Evolutionary conservation across 495 filamentous ascomycete genomes (phyloP).

Genomic region (Melanomma pulvis-pyrius): DNA sequence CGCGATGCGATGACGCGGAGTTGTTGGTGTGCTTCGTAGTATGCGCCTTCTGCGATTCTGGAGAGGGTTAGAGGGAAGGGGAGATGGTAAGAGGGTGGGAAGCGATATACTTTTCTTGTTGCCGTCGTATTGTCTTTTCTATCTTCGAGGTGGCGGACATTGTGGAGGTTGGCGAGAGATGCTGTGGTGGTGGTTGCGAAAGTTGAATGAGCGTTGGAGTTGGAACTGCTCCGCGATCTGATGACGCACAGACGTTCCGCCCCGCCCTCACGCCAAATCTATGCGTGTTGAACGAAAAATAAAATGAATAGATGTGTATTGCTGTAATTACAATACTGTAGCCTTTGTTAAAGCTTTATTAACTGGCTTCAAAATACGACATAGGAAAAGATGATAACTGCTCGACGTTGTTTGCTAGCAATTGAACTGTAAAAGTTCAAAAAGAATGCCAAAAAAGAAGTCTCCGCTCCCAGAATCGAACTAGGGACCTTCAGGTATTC

Average conservation of each 20-base stretch:
- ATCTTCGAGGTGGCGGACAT: conserved; percentile 61
- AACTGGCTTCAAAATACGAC: too few species aligned
- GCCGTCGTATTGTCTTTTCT: conserved; percentile 72
- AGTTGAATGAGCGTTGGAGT: not conserved
- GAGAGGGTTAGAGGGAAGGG: conserved; percentile 4
- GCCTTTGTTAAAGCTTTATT: too few species aligned
- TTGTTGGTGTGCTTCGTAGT: conserved; percentile 98
- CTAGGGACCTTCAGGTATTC: conserved; percentile 27
- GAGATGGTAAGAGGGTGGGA: too few species aligned
- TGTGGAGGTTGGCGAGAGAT: not conserved
- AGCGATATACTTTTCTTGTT: conserved; percentile 70
- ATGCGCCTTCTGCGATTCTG: conserved; percentile 89
- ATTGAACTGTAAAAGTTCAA: too few species aligned
- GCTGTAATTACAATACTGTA: too few species aligned
- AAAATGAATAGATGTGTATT: too few species aligned
- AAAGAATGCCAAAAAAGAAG: conserved; percentile 13
- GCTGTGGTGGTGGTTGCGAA: not conserved
- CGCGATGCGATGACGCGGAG: conserved; percentile 89
- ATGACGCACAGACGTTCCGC: not conserved
- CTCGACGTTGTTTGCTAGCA: not conserved
- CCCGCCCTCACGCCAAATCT: not conserved
- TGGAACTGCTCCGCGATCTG: too few species aligned
- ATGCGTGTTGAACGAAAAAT: too few species aligned
- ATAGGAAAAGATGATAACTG: not conserved
- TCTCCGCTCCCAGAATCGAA: conserved; percentile 32